Conservation (phyloP, 2,329 filamentous ascomycete species). For the Ustilaginoidea virens region DNA sequence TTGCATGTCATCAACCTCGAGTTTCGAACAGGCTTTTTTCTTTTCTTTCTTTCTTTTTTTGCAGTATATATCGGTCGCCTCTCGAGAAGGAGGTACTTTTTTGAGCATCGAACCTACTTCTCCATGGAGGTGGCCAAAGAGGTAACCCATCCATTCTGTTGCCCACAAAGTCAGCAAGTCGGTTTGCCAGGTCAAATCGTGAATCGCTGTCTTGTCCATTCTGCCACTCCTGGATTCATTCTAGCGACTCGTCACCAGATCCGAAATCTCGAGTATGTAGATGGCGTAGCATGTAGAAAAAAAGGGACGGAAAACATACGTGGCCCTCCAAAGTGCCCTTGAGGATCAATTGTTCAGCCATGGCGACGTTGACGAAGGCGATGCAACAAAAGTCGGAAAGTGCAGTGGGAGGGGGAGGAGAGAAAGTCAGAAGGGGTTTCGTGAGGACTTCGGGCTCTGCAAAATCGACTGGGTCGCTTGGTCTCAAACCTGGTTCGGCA, state of each 20-base stretch:
- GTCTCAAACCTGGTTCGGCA: slow-evolving; percentile 9
- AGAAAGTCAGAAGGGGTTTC: slow-evolving; percentile 14
- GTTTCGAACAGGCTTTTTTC: too few relatives aligned
- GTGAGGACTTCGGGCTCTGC: slow-evolving; percentile 12
- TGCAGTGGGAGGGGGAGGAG: slow-evolving; percentile 19
- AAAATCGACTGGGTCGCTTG: slow-evolving; percentile 10
- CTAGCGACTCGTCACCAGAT: slow-evolving; percentile 2
- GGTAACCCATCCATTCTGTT: slow-evolving; percentile 91
- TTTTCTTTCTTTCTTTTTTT: too few relatives aligned
- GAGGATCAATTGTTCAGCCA: slow-evolving; percentile 91
- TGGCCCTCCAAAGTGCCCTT: slow-evolving; percentile 97
- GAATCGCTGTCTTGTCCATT: slow-evolving; percentile 1
- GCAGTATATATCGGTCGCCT: too few relatives aligned
- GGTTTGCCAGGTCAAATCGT: not conserved
- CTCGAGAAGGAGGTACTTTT: slow-evolving; percentile 1
- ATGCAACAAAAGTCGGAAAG: slow-evolving; percentile 16
- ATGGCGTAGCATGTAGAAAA: slow-evolving; percentile 5
- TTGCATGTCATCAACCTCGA: not conserved
- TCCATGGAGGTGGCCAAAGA: slow-evolving; percentile 96
- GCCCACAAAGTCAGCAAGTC: slow-evolving; percentile 12
- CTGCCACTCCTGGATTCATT: too few relatives aligned
- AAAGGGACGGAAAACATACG: slow-evolving; percentile 34
- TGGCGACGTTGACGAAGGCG: slow-evolving; percentile 34
- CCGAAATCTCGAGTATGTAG: slow-evolving; percentile 4
- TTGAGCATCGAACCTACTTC: slow-evolving; percentile 52